These are phyloP conservation scores for Mycena vulgaris DNA, from an alignment of 768 basidiomycete genomes.

Conservation along the genomic window DNA sequence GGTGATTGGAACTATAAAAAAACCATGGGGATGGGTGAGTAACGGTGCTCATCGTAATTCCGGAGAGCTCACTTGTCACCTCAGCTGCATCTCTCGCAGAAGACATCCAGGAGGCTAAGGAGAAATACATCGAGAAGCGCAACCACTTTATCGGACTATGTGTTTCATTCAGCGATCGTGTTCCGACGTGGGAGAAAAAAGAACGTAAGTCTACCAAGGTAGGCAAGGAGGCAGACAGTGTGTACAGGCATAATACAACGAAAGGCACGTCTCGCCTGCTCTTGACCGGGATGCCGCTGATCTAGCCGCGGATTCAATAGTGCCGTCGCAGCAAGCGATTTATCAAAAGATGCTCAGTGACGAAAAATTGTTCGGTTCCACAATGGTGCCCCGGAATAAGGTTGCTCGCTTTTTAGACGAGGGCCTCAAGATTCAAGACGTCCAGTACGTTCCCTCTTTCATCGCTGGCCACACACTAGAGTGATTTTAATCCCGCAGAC, in stretches of 20 bases:
- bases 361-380: background rate
- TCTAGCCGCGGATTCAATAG: background rate
- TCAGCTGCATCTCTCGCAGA: background rate
- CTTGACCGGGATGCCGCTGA: background rate
- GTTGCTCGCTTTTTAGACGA: constrained; percentile 7
- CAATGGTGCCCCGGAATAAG: background rate
- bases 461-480: background rate
- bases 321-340: constrained; percentile 7
- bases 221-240: constrained; percentile 17
- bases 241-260: constrained; percentile 2
- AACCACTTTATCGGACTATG: constrained; percentile 5
- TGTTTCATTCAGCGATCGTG: background rate
- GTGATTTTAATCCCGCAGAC: background rate
- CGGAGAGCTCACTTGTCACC: background rate
- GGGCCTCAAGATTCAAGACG: background rate
- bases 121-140: background rate
- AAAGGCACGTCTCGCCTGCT: constrained; percentile 1
- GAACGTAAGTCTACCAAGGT: background rate
- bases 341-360: constrained; percentile 7
- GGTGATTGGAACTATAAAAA: constrained; percentile 1
- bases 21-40: background rate
- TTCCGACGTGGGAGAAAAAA: background rate
- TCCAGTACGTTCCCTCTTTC: background rate
- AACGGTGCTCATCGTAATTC: background rate
- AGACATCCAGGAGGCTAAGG: background rate